Evolutionary conservation across 495 filamentous ascomycete species (phyloP), one percentile per base, ranked within the genome.

Genomic region (Penicillium chermesinum): DNA sequence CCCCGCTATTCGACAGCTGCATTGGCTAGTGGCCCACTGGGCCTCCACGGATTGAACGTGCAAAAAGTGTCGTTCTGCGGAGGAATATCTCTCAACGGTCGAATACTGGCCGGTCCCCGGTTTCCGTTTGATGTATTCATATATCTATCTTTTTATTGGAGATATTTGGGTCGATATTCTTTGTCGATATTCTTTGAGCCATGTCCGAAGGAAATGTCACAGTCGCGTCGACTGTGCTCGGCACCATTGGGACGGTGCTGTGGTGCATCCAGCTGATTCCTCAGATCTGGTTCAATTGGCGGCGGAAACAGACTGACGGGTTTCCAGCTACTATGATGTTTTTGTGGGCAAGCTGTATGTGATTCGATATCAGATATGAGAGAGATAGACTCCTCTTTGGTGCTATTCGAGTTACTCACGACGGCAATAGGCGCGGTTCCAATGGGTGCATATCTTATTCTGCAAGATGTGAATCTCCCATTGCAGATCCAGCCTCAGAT

Each of bases 271-370:
- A 79, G 38, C 46, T 79, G 41, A 54, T 77, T 27, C 76, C 76
- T 1, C 76, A 79, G 51, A 84, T 88, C 65, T 88, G 84, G 84
- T 75, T 78, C 48, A 89, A 87, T 60, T 87, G 79, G 74, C 69
- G 71, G 8, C 72, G 66, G 9, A 89, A 90, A 55, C 77, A 77
- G 41, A 89, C 86, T 1, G 83, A 88, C 34, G 86, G 86, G 0
- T 70, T 90, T 1, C 86, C 86, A 3, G 79, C 74, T 0, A 50
- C 69, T 13, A 90, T 90, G 86, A 83, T 88, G 78, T 80, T 88
- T 45, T 61, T 89, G 1, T 89, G 86, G 85, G 82, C 82, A 17
- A 59, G 75, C 22, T 84, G 83, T 86, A 61, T 44, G 76, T 58
- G 30, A 18, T 0, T 2, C 8, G 4, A 41, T 35, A 14, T 0